Percentiles rank a stretch among this genome's conserved stretches.
Evolutionary conservation across 768 basidiomycete species (phyloP).

Genomic region (Podaxis sp.): DNA sequence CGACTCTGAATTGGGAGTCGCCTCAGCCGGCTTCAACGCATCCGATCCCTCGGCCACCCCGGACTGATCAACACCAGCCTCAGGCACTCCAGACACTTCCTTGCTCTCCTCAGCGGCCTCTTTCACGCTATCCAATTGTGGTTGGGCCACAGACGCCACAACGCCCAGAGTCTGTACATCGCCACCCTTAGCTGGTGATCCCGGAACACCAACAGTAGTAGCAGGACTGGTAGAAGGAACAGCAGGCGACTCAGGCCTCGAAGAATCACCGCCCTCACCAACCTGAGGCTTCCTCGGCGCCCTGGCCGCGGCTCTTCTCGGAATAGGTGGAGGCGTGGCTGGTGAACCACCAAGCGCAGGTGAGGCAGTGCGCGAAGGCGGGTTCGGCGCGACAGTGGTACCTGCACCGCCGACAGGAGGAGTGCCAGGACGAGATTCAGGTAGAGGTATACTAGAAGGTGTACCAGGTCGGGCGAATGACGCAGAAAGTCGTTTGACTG

Average conservation of each 20-base stretch:
- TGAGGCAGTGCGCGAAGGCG: slow-evolving; percentile 29
- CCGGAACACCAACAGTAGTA: neutral
- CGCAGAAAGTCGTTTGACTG: slow-evolving; percentile 10
- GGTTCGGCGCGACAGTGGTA: slow-evolving; percentile 7
- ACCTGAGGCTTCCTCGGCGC: slow-evolving; percentile 26
- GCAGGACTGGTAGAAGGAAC: slow-evolving; percentile 8
- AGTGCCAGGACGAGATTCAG: slow-evolving; percentile 41
- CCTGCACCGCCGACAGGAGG: slow-evolving; percentile 17
- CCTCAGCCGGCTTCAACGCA: neutral
- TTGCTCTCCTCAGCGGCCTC: slow-evolving; percentile 5
- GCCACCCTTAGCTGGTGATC: neutral
- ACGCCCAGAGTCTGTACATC: neutral
- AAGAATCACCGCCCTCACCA: slow-evolving; percentile 14
- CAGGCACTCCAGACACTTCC: neutral
- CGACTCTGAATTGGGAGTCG: neutral
- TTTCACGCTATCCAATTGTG: neutral
- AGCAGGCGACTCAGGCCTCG: slow-evolving; percentile 25
- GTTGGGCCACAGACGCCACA: neutral
- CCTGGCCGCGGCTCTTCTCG: slow-evolving; percentile 60
- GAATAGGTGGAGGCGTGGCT: slow-evolving; percentile 49
- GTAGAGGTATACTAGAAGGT: slow-evolving; percentile 34
- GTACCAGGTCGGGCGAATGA: slow-evolving; percentile 18
- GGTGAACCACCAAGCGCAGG: slow-evolving; percentile 26
- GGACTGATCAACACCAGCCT: too few species aligned
- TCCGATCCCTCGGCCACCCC: neutral